These are phyloP conservation scores for Fonsecaea monophora DNA, from an alignment of 2,329 filamentous ascomycete species.

Conservation along the genomic window DNA sequence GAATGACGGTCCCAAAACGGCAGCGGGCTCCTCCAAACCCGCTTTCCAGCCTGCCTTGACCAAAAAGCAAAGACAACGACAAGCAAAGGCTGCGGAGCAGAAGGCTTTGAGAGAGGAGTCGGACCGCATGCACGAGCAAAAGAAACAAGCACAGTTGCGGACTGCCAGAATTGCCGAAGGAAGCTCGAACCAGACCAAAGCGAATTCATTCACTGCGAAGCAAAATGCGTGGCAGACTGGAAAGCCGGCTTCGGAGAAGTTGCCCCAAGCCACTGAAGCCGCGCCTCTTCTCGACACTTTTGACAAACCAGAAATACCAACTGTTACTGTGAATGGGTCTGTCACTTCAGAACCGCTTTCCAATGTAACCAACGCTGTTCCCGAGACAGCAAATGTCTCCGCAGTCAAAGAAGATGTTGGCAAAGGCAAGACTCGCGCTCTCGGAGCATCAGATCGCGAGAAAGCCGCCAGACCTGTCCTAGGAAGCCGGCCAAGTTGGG, in stretches of 20 bases:
- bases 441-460: conserved; percentile 33
- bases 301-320: conserved; percentile 38
- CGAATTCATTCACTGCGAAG: conserved; percentile 57
- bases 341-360: conserved; percentile 31
- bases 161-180: conserved; percentile 82
- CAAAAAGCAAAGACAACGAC: conserved; percentile 96
- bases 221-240: conserved; percentile 61
- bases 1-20: conserved; percentile 61
- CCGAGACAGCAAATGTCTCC: conserved; percentile 22
- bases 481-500: conserved; percentile 50
- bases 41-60: conserved; percentile 73
- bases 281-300: conserved; percentile 53
- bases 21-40: conserved; percentile 66
- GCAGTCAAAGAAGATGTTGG: conserved; percentile 31
- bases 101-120: conserved; percentile 77
- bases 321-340: conserved; percentile 23
- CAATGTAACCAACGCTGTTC: conserved; percentile 19
- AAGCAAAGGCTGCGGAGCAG: conserved; percentile 81
- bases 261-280: conserved; percentile 31
- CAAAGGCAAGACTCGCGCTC: conserved; percentile 26
- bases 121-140: conserved; percentile 76
- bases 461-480: conserved; percentile 28
- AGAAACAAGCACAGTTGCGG: conserved; percentile 83
- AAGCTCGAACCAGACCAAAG: conserved; percentile 79
- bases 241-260: conserved; percentile 40